phyloP scores from a whole-genome alignment of 176 grass and related monocot species.

The Chrysopogon serrulatus region DNA sequence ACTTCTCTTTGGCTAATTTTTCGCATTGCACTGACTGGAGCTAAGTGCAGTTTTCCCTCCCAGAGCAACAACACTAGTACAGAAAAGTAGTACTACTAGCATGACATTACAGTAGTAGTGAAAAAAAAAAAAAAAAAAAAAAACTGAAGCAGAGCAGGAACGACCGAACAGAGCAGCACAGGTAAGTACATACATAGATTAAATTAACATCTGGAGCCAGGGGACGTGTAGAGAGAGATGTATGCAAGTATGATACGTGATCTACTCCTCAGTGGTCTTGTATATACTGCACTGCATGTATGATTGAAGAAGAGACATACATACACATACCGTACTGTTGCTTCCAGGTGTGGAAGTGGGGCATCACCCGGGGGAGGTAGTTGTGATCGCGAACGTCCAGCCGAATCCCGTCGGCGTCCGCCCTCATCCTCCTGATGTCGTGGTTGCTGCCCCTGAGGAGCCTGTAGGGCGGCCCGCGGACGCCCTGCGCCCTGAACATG shows the following conservation, averaged over 20 bases:
- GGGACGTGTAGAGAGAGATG: no score
- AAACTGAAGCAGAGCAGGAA: neutral
- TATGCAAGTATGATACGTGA: no score
- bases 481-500: constrained; percentile 27
- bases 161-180: neutral
- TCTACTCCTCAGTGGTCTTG: no score
- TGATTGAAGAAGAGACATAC: neutral
- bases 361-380: constrained; percentile 11
- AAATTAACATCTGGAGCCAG: neutral
- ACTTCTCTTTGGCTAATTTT: neutral
- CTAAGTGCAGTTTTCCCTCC: neutral
- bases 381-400: constrained; percentile 36
- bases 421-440: constrained; percentile 23
- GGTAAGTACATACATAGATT: no score
- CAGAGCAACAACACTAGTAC: neutral
- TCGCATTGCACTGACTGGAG: neutral
- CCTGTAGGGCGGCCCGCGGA: constrained; percentile 34
- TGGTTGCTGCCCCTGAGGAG: constrained; percentile 15
- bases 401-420: neutral
- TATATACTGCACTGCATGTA: no score
- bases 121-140: neutral
- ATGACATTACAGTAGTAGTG: neutral
- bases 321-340: constrained; percentile 39
- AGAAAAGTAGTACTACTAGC: neutral
- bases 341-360: constrained; percentile 28